phyloP scores from a whole-genome alignment of 2,329 filamentous ascomycete species.

The Lasiodiplodia sp. region DNA sequence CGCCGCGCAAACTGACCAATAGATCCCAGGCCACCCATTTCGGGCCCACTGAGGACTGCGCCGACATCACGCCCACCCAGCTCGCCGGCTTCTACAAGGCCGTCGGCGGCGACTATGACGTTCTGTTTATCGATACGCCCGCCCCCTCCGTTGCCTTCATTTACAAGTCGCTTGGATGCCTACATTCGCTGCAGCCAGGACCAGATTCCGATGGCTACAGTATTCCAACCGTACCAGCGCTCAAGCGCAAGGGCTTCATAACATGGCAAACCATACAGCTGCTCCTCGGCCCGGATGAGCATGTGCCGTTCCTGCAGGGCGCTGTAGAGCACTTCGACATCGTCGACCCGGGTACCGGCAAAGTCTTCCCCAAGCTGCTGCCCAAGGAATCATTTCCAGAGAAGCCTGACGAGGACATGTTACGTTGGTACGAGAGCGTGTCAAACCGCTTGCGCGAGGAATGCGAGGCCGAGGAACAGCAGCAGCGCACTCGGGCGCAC shows the following conservation, averaged over 20 bases:
- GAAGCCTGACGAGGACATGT: constrained; percentile 78
- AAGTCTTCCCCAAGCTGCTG: constrained; percentile 64
- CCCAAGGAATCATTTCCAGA: constrained; percentile 75
- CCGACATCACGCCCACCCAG: constrained; percentile 57
- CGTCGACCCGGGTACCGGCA: constrained; percentile 71
- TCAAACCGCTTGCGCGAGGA: constrained; percentile 73
- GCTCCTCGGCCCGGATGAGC: constrained; percentile 84
- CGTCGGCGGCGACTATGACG: constrained; percentile 55
- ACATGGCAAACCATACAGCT: constrained; percentile 94
- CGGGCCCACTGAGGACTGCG: constrained; percentile 51
- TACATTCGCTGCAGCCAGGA: constrained; percentile 82
- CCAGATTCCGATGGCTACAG: constrained; percentile 70
- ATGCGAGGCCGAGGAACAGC: constrained; percentile 53
- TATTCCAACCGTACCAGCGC: constrained; percentile 78
- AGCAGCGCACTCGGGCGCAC: constrained; percentile 33
- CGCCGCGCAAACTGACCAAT: constrained; percentile 19
- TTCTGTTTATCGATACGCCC: constrained; percentile 79
- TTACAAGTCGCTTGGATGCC: constrained; percentile 89
- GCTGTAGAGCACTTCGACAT: constrained; percentile 81
- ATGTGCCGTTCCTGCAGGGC: constrained; percentile 82
- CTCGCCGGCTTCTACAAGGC: constrained; percentile 57
- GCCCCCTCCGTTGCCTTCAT: constrained; percentile 84
- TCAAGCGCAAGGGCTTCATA: constrained; percentile 85
- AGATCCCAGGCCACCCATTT: constrained; percentile 48
- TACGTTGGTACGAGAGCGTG: constrained; percentile 84